Evolutionary conservation across 1,284 basidiomycete genomes (phyloP).

Genomic region (Gomphus bonarii): DNA sequence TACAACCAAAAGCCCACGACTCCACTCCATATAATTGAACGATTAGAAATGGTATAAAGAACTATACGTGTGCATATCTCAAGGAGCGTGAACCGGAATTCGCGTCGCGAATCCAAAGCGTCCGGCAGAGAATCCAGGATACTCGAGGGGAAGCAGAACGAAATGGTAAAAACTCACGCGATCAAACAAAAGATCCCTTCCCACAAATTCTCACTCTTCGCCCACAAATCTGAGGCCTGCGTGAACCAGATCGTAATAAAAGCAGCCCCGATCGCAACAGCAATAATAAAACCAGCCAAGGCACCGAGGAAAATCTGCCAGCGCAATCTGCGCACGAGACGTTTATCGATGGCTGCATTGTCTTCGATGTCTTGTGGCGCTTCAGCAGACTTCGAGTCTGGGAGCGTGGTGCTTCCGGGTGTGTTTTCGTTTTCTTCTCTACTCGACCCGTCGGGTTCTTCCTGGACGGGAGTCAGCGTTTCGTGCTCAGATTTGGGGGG

Average conservation of each 20-base stretch:
- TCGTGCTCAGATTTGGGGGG: background rate
- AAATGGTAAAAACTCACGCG: slow-evolving; percentile 29
- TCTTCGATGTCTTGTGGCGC: background rate
- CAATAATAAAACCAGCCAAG: slow-evolving; percentile 60
- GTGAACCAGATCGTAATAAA: slow-evolving; percentile 81
- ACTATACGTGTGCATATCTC: too few species aligned
- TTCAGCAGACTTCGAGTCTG: background rate
- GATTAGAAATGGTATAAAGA: too few species aligned
- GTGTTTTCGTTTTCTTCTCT: background rate
- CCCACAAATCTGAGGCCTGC: slow-evolving; percentile 60
- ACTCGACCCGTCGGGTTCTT: background rate
- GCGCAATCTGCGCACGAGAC: background rate
- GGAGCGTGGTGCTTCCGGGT: slow-evolving; percentile 3
- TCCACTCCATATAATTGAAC: too few species aligned
- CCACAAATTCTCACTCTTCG: slow-evolving; percentile 51
- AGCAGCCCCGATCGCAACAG: slow-evolving; percentile 66
- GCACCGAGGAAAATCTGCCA: slow-evolving; percentile 77
- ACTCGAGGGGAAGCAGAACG: background rate
- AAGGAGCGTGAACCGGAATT: too few species aligned
- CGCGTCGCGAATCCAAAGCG: background rate
- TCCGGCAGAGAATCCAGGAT: background rate
- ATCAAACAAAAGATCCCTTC: slow-evolving; percentile 74
- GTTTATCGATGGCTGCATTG: background rate
- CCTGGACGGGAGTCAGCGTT: background rate
- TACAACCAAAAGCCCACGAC: too few species aligned